Percentiles rank a stretch among this genome's conserved stretches.
Conservation (phyloP, 768 basidiomycete genomes). For the Suillus occidentalis region DNA sequence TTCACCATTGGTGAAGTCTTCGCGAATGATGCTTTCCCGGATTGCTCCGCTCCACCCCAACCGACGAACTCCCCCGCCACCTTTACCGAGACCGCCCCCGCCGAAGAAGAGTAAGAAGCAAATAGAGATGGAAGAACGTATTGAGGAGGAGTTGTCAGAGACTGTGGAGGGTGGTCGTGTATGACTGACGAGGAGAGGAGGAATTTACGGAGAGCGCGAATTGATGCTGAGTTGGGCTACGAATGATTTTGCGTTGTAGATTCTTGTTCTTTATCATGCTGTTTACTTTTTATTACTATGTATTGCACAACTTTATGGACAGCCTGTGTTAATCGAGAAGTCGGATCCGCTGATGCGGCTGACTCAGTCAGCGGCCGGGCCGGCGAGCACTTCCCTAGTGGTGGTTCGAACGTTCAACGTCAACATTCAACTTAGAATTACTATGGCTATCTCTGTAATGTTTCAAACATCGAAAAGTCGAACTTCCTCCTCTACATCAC, state of each 20-base stretch:
- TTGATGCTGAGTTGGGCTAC: slow-evolving; percentile 60
- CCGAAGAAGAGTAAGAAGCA: slow-evolving; percentile 46
- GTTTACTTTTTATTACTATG: not conserved
- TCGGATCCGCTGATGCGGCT: not conserved
- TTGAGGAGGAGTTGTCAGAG: slow-evolving; percentile 23
- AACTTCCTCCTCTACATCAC: not conserved
- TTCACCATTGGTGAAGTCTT: slow-evolving; percentile 67
- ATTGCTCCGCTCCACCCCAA: slow-evolving; percentile 81
- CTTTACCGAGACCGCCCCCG: slow-evolving; percentile 49
- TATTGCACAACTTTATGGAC: not conserved
- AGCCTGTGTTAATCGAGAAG: not conserved
- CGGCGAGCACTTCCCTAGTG: too few relatives aligned
- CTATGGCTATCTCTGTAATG: not conserved
- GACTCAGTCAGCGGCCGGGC: too few relatives aligned
- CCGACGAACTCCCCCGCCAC: slow-evolving; percentile 71
- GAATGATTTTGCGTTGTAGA: slow-evolving; percentile 31
- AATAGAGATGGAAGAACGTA: slow-evolving; percentile 34
- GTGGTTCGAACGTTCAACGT: too few relatives aligned
- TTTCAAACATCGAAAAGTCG: not conserved
- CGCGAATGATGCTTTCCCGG: slow-evolving; percentile 56
- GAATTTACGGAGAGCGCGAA: slow-evolving; percentile 27
- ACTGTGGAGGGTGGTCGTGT: slow-evolving; percentile 17
- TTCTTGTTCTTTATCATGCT: not conserved
- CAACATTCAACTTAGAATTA: too few relatives aligned
- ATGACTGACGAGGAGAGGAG: not conserved